A percentile compares a stretch with the other conserved stretches of the same genome.
Evolutionary conservation across 352 stramenopile genomes (phyloP).

Genomic region (Globisporangium lucens): DNA sequence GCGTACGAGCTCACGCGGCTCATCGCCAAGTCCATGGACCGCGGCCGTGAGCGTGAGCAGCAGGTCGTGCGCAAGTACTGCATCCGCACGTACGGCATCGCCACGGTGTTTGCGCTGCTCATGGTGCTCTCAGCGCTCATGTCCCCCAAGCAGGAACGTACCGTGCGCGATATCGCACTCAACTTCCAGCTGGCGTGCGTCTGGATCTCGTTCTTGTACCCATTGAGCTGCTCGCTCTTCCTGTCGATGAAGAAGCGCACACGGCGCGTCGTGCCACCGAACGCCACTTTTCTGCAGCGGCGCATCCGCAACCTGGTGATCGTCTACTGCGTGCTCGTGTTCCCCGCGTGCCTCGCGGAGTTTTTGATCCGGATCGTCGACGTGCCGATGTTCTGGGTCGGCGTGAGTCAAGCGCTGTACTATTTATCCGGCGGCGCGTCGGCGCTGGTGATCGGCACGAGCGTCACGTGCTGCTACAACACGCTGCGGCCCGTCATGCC

Average conservation of each 20-base stretch:
- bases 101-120: slow-evolving; percentile 33
- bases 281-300: slow-evolving; percentile 45
- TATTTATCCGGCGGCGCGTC: slow-evolving; percentile 60
- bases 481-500: slow-evolving; percentile 60
- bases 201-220: slow-evolving; percentile 58
- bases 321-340: slow-evolving; percentile 66
- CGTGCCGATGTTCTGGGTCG: slow-evolving; percentile 41
- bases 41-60: slow-evolving; percentile 44
- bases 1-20: slow-evolving; percentile 68
- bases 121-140: slow-evolving; percentile 39
- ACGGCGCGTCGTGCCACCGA: slow-evolving; percentile 38
- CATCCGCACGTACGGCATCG: slow-evolving; percentile 33
- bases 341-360: slow-evolving; percentile 56
- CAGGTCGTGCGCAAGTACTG: slow-evolving; percentile 53
- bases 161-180: slow-evolving; percentile 34
- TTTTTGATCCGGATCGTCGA: slow-evolving; percentile 26
- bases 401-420: slow-evolving; percentile 48
- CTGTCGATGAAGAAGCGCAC: slow-evolving; percentile 48
- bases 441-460: slow-evolving; percentile 59
- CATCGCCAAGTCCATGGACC: slow-evolving; percentile 66
- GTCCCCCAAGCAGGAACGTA: slow-evolving; percentile 24
- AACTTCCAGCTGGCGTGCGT: slow-evolving; percentile 44
- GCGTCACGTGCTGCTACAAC: slow-evolving; percentile 61
- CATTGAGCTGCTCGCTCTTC: slow-evolving; percentile 41
- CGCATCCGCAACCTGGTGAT: slow-evolving; percentile 68